Percentiles rank a stretch among this genome's conserved stretches.
These are phyloP conservation scores for Sclerotinia nivalis DNA, from an alignment of 2,329 filamentous ascomycete genomes.

Conservation along the genomic window DNA sequence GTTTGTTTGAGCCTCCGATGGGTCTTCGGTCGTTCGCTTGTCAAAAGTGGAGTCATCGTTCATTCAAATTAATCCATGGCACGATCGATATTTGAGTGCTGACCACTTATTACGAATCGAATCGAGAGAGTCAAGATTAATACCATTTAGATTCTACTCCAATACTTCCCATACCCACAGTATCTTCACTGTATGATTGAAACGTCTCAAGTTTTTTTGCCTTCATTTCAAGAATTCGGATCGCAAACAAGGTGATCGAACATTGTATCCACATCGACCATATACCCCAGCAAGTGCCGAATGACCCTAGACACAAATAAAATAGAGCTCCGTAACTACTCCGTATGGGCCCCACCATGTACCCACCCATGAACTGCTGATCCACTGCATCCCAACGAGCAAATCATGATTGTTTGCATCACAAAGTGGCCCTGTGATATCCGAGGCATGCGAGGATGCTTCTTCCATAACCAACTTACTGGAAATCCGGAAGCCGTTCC, in stretches of 20 bases:
- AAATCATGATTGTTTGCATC: constrained; percentile 6
- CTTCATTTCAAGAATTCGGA: not conserved
- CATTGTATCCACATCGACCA: not conserved
- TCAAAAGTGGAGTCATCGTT: not conserved
- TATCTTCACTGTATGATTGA: not conserved
- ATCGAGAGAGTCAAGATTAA: not conserved
- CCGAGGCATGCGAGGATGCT: not conserved
- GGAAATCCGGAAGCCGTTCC: not conserved
- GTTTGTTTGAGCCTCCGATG: not conserved
- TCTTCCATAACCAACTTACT: constrained; percentile 6
- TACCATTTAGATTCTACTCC: too few relatives aligned
- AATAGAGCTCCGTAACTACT: not conserved
- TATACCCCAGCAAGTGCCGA: not conserved
- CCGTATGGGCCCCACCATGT: too few relatives aligned
- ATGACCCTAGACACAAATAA: not conserved
- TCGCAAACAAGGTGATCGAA: not conserved
- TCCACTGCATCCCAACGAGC: not conserved
- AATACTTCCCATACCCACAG: not conserved
- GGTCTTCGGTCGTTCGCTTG: not conserved
- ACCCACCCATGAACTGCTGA: not conserved
- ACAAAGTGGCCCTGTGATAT: not conserved
- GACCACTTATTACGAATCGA: not conserved
- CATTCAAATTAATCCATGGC: not conserved
- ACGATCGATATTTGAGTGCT: not conserved
- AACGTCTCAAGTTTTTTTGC: not conserved